Base-by-base conservation (phyloP, 1,284 basidiomycete species). In the Cutaneotrichosporon sp. region DNA sequence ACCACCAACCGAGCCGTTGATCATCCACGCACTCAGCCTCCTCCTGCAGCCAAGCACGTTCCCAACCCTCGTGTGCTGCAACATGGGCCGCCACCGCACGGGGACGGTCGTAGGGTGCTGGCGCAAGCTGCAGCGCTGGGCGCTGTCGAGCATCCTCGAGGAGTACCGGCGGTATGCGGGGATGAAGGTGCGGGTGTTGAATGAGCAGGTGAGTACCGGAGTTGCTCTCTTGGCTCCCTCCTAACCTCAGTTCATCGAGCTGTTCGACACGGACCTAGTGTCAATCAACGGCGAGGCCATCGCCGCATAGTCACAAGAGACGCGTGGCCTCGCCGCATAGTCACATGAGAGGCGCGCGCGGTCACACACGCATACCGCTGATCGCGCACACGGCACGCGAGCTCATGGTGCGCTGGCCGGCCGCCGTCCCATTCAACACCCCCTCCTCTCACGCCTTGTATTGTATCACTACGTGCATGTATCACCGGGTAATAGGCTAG, bases 41-140 rank as follows among this genome's bases (percentile, higher is more conserved):
- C 76, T 84, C 45, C 76, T 84, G 7, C 79, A 81, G 54, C 80
- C 82, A 0, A 67, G 73, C 1, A 82, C 80, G 4, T 82, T 82
- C 61, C 83, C 83, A 0, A 79, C 80, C 2, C 73, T 83, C 2
- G 80, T 84, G 60, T 83, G 83, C 77, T 84, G 83, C 71, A 82
- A 83, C 61, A 78, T 83, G 63, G 83, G 83, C 4, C 69, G 83
- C 55, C 82, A 83, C 64, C 65, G 83, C 11, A 83, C 83, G 0
- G 83, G 83, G 3, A 83, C 82, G 0, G 82, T 83, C 9, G 79
- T 83, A n/a, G 83, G 83, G 3, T 81, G 82, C 72, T 78, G 82
- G 69, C 64, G 73, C 20, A 77, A 78, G 55, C 64, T 79, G 34
- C 83, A 84, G 63, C 66, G 80, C 18, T 83, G 83, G 82, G 82